Percentiles rank a stretch among this genome's conserved stretches.
Evolutionary conservation across 768 basidiomycete genomes (phyloP).

Genomic region (Agaricus subrufescens): DNA sequence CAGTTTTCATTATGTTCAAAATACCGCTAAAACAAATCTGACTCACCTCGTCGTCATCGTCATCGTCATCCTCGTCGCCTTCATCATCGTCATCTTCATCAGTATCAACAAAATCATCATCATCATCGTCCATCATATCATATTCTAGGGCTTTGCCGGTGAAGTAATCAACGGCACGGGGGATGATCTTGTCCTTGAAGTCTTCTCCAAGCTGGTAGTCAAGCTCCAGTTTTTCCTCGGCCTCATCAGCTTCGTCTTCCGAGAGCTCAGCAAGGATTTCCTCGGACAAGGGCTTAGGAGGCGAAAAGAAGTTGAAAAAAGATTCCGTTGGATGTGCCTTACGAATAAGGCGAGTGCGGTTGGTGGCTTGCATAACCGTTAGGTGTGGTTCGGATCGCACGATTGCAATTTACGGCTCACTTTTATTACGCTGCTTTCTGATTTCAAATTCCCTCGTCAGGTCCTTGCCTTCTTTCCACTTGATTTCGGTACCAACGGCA

Average conservation of each 20-base stretch:
- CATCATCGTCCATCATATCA: conserved; percentile 58
- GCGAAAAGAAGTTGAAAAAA: conserved; percentile 98
- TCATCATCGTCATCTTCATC: conserved; percentile 58
- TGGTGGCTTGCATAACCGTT: conserved; percentile 53
- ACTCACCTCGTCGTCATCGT: conserved; percentile 38
- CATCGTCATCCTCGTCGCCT: conserved; percentile 46
- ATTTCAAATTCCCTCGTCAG: conserved; percentile 97
- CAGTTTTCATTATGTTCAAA: neutral
- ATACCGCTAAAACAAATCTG: conserved; percentile 9
- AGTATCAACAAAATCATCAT: conserved; percentile 53
- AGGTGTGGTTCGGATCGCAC: neutral
- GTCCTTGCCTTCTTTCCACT: conserved; percentile 98
- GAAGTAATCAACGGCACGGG: conserved; percentile 95
- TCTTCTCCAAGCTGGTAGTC: conserved; percentile 99
- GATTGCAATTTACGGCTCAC: conserved; percentile 40
- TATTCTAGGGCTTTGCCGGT: conserved; percentile 93
- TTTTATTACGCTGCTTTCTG: conserved; percentile 99
- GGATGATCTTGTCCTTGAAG: conserved; percentile 95
- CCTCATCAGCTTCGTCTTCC: conserved; percentile 79
- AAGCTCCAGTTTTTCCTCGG: conserved; percentile 90
- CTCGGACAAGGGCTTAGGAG: conserved; percentile 68
- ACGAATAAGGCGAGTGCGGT: conserved; percentile 75
- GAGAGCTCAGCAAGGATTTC: conserved; percentile 67
- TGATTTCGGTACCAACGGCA: conserved; percentile 89
- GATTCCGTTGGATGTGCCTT: conserved; percentile 91